Evolutionary conservation across 2,329 filamentous ascomycete species (phyloP).

Genomic region (Penicillium sp.): DNA sequence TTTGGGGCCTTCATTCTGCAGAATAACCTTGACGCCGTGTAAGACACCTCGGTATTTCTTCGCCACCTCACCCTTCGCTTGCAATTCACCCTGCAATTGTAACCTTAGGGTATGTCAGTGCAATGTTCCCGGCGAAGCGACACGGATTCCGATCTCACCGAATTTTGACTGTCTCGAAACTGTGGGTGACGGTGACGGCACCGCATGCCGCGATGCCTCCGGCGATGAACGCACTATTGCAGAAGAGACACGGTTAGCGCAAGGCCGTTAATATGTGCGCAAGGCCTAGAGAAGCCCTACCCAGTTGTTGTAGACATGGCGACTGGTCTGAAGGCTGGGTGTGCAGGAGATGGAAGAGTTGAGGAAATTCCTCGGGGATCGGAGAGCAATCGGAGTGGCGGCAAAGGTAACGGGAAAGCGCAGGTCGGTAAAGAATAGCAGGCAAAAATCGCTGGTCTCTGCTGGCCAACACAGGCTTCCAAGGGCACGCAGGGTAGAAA

Average conservation of each 20-base stretch:
- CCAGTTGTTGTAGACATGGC: constrained; percentile 56
- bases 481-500: background rate
- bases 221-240: constrained; percentile 76
- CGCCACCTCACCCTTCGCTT: constrained; percentile 78
- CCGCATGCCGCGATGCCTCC: constrained; percentile 96
- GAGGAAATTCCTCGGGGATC: constrained; percentile 10
- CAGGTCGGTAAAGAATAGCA: background rate
- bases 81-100: constrained; percentile 94
- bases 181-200: constrained; percentile 94
- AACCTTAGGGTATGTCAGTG: constrained; percentile 56
- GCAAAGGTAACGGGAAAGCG: constrained; percentile 1
- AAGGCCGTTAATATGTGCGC: background rate
- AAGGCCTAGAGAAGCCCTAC: constrained; percentile 30
- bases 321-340: background rate
- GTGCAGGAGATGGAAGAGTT: background rate
- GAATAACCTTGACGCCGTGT: constrained; percentile 85
- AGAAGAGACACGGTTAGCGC: constrained; percentile 10
- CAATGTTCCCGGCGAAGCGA: constrained; percentile 3
- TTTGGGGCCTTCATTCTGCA: constrained; percentile 81
- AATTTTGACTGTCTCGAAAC: constrained; percentile 98
- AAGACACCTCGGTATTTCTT: constrained; percentile 88
- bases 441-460: background rate
- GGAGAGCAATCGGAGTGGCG: constrained; percentile 20
- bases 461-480: background rate
- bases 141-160: constrained; percentile 55